These are phyloP conservation scores for Solanum rostratum DNA, from an alignment of 257 asterid species.

Conservation along the genomic window DNA sequence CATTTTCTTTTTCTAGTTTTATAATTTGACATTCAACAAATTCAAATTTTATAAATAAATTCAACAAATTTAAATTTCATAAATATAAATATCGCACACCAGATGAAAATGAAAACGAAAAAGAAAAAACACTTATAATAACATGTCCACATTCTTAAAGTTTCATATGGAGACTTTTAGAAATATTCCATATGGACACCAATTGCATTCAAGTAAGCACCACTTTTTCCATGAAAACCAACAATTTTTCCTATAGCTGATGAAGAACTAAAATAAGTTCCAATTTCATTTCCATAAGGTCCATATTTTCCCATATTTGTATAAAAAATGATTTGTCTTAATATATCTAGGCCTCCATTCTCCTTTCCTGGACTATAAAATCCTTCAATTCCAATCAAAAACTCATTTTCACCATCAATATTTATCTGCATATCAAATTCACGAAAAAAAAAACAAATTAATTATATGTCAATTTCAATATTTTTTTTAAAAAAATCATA, in stretches of 20 bases:
- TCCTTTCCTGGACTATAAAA: background rate
- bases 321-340: background rate
- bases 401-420: background rate
- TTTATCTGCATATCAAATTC: background rate
- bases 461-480: background rate
- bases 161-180: background rate
- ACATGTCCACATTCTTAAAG: no score
- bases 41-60: no score
- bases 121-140: background rate
- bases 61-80: background rate
- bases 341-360: background rate
- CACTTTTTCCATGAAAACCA: constrained; percentile 6
- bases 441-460: background rate
- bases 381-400: background rate
- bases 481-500: background rate
- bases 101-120: background rate
- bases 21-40: no score
- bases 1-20: background rate
- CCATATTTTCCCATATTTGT: constrained; percentile 6
- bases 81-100: no score
- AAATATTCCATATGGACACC: constrained; percentile 9
- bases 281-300: constrained; percentile 6
- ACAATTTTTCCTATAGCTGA: background rate
- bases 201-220: background rate
- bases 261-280: constrained; percentile 2